Percentiles rank a stretch among this genome's conserved stretches.
These are phyloP conservation scores for Turnera subulata DNA, from an alignment of 345 rosid genomes.

Conservation along the genomic window DNA sequence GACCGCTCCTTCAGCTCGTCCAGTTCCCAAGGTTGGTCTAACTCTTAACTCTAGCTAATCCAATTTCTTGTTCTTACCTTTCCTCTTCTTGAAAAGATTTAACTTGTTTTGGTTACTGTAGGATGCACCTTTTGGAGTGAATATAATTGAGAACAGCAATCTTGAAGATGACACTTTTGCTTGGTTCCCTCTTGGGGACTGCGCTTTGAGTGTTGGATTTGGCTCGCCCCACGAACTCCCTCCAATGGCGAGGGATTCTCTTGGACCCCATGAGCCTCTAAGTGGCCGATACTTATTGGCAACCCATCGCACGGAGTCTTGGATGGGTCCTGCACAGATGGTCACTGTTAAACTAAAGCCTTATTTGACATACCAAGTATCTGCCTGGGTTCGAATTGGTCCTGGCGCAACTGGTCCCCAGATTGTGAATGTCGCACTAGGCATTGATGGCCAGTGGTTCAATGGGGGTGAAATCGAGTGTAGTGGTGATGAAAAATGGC, in stretches of 20 bases:
- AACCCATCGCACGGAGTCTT: conserved; percentile 67
- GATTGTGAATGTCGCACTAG: conserved; percentile 74
- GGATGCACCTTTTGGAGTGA: conserved; percentile 65
- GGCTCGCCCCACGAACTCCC: conserved; percentile 84
- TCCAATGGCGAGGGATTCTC: conserved; percentile 75
- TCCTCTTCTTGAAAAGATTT: too few relatives aligned
- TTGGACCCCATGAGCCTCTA: conserved; percentile 52
- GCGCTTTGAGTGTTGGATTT: conserved; percentile 49
- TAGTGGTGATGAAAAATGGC: conserved; percentile 56
- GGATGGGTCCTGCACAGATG: conserved; percentile 98
- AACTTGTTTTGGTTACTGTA: conserved; percentile 30
- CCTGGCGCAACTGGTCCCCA: conserved; percentile 54
- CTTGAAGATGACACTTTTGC: conserved; percentile 50
- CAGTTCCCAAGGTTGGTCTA: conserved; percentile 52
- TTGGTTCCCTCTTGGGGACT: conserved; percentile 90
- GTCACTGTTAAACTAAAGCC: conserved; percentile 69
- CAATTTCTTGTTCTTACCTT: conserved; percentile 1
- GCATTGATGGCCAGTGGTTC: conserved; percentile 78
- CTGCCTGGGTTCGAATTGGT: conserved; percentile 81
- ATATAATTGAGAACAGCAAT: conserved; percentile 65
- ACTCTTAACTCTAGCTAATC: neutral
- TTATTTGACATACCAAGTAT: conserved; percentile 80
- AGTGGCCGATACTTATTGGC: conserved; percentile 67
- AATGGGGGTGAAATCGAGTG: conserved; percentile 82
- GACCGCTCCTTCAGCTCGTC: conserved; percentile 50